These are phyloP conservation scores for Nidula microcarpa DNA, from an alignment of 768 basidiomycete species.

Conservation along the genomic window DNA sequence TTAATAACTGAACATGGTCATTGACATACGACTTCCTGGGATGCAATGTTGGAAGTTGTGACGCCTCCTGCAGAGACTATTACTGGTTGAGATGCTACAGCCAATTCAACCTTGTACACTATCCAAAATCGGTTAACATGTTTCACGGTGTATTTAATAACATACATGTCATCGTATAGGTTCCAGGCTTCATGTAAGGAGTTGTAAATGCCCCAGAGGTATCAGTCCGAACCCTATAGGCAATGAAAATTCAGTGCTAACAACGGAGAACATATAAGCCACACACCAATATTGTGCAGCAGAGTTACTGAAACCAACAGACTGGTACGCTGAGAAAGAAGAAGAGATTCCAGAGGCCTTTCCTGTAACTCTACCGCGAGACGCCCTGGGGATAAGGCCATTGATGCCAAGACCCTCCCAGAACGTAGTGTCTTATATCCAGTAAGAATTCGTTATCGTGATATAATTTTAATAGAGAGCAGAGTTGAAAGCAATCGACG, in stretches of 20 bases:
- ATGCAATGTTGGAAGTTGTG: conserved; percentile 24
- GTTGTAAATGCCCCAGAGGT: conserved; percentile 25
- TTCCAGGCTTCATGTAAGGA: conserved; percentile 42
- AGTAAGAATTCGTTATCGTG: too few relatives aligned
- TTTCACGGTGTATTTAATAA: not conserved
- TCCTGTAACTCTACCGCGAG: conserved; percentile 26
- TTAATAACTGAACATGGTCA: not conserved
- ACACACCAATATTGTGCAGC: conserved; percentile 27
- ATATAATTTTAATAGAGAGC: not conserved
- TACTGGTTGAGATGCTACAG: conserved; percentile 20
- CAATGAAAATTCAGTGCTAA: not conserved
- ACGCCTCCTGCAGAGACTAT: conserved; percentile 20
- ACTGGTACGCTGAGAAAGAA: conserved; percentile 10
- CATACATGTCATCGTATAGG: conserved; percentile 38
- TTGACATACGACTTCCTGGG: conserved; percentile 20
- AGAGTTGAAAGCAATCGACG: not conserved
- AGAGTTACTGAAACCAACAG: conserved; percentile 24
- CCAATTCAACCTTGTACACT: conserved; percentile 35
- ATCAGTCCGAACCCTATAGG: conserved; percentile 22
- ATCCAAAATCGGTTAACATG: not conserved
- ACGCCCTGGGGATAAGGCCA: conserved; percentile 16
- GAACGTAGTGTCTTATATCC: conserved; percentile 19
- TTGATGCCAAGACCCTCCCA: conserved; percentile 21
- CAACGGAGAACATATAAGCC: not conserved
- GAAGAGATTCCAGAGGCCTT: conserved; percentile 21